Base-by-base conservation (phyloP, 768 basidiomycete species). In the Arthromyces matolae region DNA sequence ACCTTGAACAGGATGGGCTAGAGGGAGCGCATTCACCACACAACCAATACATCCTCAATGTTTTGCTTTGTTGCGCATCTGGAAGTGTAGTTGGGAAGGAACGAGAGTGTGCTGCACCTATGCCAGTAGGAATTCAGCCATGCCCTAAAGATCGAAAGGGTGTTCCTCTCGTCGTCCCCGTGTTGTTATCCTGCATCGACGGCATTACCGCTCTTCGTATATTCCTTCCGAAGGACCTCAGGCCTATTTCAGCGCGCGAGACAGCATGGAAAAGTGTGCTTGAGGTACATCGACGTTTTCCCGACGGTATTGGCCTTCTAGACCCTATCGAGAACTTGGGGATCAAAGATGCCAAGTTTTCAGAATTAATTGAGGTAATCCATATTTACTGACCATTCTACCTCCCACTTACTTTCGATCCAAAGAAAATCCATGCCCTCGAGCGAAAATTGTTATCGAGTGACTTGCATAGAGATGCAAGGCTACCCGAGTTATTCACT, bases 271-370 rank as follows among this genome's bases (percentile, higher is more conserved):
- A 93, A 72, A 89, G 86, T 51, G 81, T 98, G 14, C 63, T 84
- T 24, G 95, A 98, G 64, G 90, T 96, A n/a, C 84, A 93, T 50
- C 78, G 84, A 47, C 79, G 94, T 40, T 93, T 93, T 69, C 89
- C 93, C 0, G 80, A 91, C 38, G 93, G 93, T 1, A 81, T 97
- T 46, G 71, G 88, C 0, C 68, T 94, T 7, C 74, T 99, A 8
- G 96, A 98, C 62, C 96, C 96, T 0, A 73, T 98, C 23, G 77
- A 89, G 60, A 92, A 97, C 62, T 93, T 98, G 93, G 85, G 83
- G 8, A 96, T 99, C 64, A 91, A 87, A 49, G 96, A 98, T 57
- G 89, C 90, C 28, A 92, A 89, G 56, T 99, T 99, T 71, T 81
- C 81, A 60, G 81, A 83, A 39, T 77, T 98, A 0, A 78, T 97